Base-by-base conservation (phyloP, 192 early-diverging fungal species). In the Gigaspora rosea region DNA sequence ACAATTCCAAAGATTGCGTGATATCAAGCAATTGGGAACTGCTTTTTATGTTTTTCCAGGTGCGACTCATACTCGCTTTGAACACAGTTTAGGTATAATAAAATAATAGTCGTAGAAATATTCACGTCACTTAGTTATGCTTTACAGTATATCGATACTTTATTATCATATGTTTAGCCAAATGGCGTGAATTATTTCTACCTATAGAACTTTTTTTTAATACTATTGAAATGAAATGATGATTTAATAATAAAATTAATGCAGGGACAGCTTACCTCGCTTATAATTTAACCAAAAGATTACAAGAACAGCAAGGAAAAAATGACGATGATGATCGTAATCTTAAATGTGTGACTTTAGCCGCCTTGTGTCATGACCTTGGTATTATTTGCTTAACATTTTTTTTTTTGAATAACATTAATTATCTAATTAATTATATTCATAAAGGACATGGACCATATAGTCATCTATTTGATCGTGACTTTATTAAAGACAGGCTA, bases 281-380 rank as follows among this genome's bases (percentile, higher is more conserved):
- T 10, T 87, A 89, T 76, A 81, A 87, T 11, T 78, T 95, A 48
- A 88, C 96, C 56, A 84, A 87, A 57, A 88, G 90, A 48, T 86
- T 99, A 15, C 77, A 84, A 20, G 78, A 87, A 0, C 15, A 56
- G 18, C 97, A 98, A 78, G 92, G 92, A 52, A 86, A 96, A 20
- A 95, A 96, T 54, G 88, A 83, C 61, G 86, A 89, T 32, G 88
- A 86, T 33, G 97, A 99, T 71, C 83, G 27, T 27, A 27, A 27
- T 27, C 27, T 94, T 46, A 90, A 91, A 82, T 95, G 94, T 83
- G 89, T 98, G 12, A 91, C 90, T 57, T 82, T 98, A 6, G 97
- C 97, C 33, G 97, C 95, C 9, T 82, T 99, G 16, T 94, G 93
- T 72, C 97, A 99, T 81, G 97, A 99, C 80, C 85, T 99, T 15